Evolutionary conservation across 495 filamentous ascomycete species (phyloP).

Genomic region (Extremus antarcticus): DNA sequence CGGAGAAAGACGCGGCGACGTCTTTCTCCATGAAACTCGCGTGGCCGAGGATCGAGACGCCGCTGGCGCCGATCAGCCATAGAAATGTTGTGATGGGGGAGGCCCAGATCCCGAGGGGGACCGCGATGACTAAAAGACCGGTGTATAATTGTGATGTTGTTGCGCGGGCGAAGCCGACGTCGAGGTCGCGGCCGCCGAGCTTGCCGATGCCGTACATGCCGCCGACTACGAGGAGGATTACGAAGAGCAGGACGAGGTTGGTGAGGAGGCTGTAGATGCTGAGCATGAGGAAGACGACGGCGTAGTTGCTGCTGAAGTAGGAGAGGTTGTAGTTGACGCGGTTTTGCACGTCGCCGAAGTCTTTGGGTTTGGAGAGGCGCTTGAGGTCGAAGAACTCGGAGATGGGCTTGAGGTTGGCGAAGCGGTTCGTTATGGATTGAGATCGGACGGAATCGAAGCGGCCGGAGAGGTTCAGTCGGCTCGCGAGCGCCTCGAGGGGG

Average conservation of each 20-base stretch:
- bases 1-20: slow-evolving; percentile 99
- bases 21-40: slow-evolving; percentile 95
- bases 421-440: slow-evolving; percentile 65
- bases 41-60: slow-evolving; percentile 86
- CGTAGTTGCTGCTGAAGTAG: slow-evolving; percentile 98
- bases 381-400: slow-evolving; percentile 94
- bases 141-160: slow-evolving; percentile 96
- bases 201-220: slow-evolving; percentile 86
- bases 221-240: slow-evolving; percentile 71
- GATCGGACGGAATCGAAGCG: slow-evolving; percentile 70
- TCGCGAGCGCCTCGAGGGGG: slow-evolving; percentile 81
- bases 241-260: slow-evolving; percentile 73
- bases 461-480: slow-evolving; percentile 68
- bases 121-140: slow-evolving; percentile 61
- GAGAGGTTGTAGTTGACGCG: slow-evolving; percentile 94
- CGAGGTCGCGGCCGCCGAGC: slow-evolving; percentile 76
- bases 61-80: slow-evolving; percentile 91
- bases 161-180: slow-evolving; percentile 66
- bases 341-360: slow-evolving; percentile 84
- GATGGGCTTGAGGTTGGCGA: slow-evolving; percentile 83
- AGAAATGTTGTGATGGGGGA: slow-evolving; percentile 70
- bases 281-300: slow-evolving; percentile 82
- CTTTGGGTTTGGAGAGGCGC: slow-evolving; percentile 82
- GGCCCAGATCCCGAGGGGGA: slow-evolving; percentile 74
- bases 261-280: slow-evolving; percentile 90